Base-by-base conservation (phyloP, 1,284 basidiomycete genomes). In the Irpex sp. region DNA sequence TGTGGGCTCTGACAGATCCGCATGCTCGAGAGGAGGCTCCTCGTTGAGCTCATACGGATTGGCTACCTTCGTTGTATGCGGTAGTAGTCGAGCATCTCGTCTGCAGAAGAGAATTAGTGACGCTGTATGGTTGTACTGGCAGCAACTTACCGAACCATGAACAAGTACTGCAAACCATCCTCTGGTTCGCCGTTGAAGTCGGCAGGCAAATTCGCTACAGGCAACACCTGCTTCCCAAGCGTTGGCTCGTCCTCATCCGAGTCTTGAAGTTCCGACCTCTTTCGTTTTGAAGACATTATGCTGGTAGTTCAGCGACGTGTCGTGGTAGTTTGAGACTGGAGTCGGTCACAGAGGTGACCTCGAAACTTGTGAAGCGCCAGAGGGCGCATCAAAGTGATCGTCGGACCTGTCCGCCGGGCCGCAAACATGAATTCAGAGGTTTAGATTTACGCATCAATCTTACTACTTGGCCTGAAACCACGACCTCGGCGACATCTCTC, bases 111-210 rank as follows among this genome's bases (percentile, higher is more conserved):
- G 6, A 50, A 67, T 66, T 26, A 65, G 47, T 55, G 55, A 21
- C 59, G 33, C 3, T 58, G 61, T 66, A 50, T 46, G 61, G 33
- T 33, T 26, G 17, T 63, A 39, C 33, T 46, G 13, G 17, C 8
- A 53, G 36, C 11, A 50, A 67, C 77, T 61, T 66, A 91, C 90
- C 91, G 83, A 58, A 94, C 92, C 59, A 85, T 85, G 73, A 93
- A 93, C 39, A 94, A 78, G 72, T 94, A 94, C 70, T 94, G 83
- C 80, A 90, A 69, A 1, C 92, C 92, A 74, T 94, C 88, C 69
- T 76, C 74, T 0, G 92, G 92, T 59, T 81, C 81, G 26, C 81
- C 85, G 65, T 84, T 76, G 71, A 87, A 93, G 69, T 86, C 78
- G 19, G 77, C 72, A 36, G 90, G 88, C 57, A 93, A 81, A 69